These are phyloP conservation scores for Citrus australasica DNA, from an alignment of 345 rosid genomes.

Conservation along the genomic window DNA sequence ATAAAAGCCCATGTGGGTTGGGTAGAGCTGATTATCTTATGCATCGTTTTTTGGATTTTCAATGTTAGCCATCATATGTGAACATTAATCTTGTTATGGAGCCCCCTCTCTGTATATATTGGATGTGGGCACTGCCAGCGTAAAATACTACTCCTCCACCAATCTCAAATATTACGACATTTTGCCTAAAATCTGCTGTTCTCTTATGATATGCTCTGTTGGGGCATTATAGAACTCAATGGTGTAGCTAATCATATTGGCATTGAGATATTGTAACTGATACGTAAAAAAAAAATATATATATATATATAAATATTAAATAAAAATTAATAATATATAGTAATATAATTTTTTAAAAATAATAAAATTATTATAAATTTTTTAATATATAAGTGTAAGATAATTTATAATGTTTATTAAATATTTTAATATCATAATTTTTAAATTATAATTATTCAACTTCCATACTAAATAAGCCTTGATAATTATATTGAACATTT, in stretches of 20 bases:
- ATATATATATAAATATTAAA: no score
- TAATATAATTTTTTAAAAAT: no score
- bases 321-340: no score
- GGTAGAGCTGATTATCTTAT: slow-evolving; percentile 18
- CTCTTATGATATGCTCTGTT: not conserved
- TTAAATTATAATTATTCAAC: no score
- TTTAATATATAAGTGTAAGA: no score
- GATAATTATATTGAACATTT: not conserved
- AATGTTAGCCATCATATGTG: not conserved
- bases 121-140: slow-evolving; percentile 10
- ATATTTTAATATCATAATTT: no score
- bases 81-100: not conserved
- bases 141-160: not conserved
- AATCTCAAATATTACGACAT: not conserved
- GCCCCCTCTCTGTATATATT: not conserved
- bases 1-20: slow-evolving; percentile 16
- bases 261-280: no score
- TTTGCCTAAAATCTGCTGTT: not conserved
- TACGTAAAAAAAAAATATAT: no score
- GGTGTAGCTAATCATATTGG: not conserved
- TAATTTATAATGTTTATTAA: fast-evolving
- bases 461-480: fast-evolving
- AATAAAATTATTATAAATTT: no score
- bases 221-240: not conserved
- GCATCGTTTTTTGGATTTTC: slow-evolving; percentile 22